Conservation (phyloP, 148 eudicot genomes). For the Spergularia marina region DNA sequence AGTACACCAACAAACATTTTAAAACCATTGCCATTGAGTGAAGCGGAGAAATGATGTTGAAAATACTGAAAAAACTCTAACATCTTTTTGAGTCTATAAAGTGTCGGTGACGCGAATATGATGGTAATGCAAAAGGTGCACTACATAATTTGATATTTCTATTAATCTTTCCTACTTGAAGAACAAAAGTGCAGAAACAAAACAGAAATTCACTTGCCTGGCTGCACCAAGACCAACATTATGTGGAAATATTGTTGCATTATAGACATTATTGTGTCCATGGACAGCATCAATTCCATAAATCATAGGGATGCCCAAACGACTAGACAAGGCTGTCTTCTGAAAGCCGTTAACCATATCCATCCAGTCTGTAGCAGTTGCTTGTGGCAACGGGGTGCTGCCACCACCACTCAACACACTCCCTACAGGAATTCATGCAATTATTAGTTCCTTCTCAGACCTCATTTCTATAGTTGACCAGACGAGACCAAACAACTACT, state of each 20-base stretch:
- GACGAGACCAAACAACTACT: background rate
- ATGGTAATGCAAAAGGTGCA: background rate
- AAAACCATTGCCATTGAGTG: too few relatives aligned
- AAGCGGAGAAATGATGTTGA: too few relatives aligned
- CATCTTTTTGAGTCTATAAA: background rate
- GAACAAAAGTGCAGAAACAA: background rate
- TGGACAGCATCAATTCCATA: conserved; percentile 85
- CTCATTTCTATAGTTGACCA: background rate
- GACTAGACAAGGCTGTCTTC: conserved; percentile 60
- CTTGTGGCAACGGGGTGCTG: conserved; percentile 61
- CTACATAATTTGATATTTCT: background rate
- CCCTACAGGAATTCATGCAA: conserved; percentile 40
- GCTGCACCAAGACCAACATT: conserved; percentile 76
- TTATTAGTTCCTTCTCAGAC: conserved; percentile 18
- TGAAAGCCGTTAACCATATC: conserved; percentile 64
- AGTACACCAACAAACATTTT: too few relatives aligned
- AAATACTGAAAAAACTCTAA: background rate
- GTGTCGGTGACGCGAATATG: background rate
- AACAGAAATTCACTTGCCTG: conserved; percentile 39
- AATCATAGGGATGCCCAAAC: conserved; percentile 77
- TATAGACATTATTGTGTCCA: conserved; percentile 75
- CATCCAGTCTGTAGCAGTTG: conserved; percentile 68
- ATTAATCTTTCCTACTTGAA: background rate
- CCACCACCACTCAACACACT: conserved; percentile 82
- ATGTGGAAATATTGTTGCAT: conserved; percentile 79